Evolutionary conservation across 768 basidiomycete species (phyloP).

Genomic region (Trametes elegans): DNA sequence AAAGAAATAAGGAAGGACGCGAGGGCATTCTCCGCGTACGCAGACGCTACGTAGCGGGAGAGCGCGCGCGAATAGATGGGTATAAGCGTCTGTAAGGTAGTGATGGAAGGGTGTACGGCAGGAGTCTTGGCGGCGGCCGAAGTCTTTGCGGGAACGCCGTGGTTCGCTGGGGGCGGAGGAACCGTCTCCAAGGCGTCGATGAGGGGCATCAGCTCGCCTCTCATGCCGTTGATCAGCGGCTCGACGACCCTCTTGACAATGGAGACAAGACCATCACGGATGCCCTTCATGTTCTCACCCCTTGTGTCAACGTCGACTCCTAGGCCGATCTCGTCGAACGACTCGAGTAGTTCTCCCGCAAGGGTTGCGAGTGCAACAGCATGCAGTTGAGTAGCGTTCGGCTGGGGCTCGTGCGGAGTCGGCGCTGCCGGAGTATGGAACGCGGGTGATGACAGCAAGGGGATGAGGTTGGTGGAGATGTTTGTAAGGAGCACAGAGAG

Average conservation of each 20-base stretch:
- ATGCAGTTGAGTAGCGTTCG: slow-evolving; percentile 68
- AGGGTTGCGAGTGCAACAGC: slow-evolving; percentile 68
- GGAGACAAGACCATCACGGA: slow-evolving; percentile 70
- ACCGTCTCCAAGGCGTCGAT: slow-evolving; percentile 56
- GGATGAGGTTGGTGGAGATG: slow-evolving; percentile 64
- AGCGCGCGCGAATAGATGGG: slow-evolving; percentile 63
- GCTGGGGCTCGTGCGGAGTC: slow-evolving; percentile 42
- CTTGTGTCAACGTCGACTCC: slow-evolving; percentile 60
- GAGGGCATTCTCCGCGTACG: slow-evolving; percentile 55
- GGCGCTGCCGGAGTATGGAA: slow-evolving; percentile 55
- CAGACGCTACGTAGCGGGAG: slow-evolving; percentile 50
- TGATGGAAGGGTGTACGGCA: slow-evolving; percentile 57
- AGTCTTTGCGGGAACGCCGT: background rate
- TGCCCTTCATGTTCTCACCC: slow-evolving; percentile 64
- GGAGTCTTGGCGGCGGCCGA: slow-evolving; percentile 11
- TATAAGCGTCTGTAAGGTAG: slow-evolving; percentile 53
- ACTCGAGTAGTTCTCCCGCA: slow-evolving; percentile 69
- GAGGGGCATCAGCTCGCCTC: slow-evolving; percentile 56
- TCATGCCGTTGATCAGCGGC: slow-evolving; percentile 61
- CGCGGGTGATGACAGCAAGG: slow-evolving; percentile 60
- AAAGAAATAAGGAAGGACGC: slow-evolving; percentile 72
- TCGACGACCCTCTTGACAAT: slow-evolving; percentile 64
- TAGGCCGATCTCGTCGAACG: slow-evolving; percentile 63
- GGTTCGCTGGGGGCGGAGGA: slow-evolving; percentile 7
- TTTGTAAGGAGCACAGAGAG: slow-evolving; percentile 72